Evolutionary conservation across 345 rosid species (phyloP).

Genomic region (Euphorbia pulcherrima): DNA sequence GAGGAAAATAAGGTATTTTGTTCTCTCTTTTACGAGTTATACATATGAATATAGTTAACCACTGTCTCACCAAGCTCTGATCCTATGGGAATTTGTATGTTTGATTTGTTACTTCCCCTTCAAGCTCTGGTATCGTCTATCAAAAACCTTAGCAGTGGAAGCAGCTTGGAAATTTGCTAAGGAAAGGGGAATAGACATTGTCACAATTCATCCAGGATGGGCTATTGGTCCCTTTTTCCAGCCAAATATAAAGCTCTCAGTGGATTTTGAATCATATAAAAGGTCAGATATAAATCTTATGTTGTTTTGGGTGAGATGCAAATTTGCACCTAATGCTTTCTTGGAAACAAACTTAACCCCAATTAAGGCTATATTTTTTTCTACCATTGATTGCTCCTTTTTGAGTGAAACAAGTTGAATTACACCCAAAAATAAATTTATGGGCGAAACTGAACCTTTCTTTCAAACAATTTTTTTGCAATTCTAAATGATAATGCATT

Average conservation of each 20-base stretch:
- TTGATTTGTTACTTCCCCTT: not conserved
- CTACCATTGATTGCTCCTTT: too few species aligned
- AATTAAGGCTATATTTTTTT: too few species aligned
- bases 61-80: too few species aligned
- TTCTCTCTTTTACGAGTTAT: not conserved
- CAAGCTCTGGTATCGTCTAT: slow-evolving; percentile 12
- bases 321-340: too few species aligned
- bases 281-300: not conserved
- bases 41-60: too few species aligned
- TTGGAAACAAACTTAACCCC: too few species aligned
- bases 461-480: too few species aligned
- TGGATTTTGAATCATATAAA: not conserved
- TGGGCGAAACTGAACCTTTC: too few species aligned
- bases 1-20: not conserved
- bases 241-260: slow-evolving; percentile 6
- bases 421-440: too few species aligned
- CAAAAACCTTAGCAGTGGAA: slow-evolving; percentile 17
- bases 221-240: slow-evolving; percentile 18
- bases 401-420: too few species aligned
- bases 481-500: too few species aligned
- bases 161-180: slow-evolving; percentile 24
- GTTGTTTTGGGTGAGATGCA: not conserved
- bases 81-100: too few species aligned
- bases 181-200: slow-evolving; percentile 14
- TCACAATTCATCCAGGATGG: slow-evolving; percentile 9